Base-by-base conservation (phyloP, 768 basidiomycete species). In the Tulasnella sp. region DNA sequence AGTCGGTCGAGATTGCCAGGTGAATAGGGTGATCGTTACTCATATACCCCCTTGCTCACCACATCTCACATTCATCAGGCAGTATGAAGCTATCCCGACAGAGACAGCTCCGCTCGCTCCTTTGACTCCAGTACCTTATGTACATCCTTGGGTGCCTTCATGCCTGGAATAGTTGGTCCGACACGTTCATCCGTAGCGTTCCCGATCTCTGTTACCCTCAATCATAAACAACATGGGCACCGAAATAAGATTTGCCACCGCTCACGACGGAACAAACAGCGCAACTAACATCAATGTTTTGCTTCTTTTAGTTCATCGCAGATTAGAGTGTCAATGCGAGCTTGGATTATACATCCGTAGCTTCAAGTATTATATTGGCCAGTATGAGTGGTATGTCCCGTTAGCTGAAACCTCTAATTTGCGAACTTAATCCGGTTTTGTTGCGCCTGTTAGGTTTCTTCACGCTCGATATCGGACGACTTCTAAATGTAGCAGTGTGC, bases 271-370 rank as follows among this genome's bases (percentile, higher is more conserved):
- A 62, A 39, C 80, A 95, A 66, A 98, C 95, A 0, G 79, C 81
- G 5, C 65, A 73, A 33, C 71, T 99, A 10, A 87, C 93, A 3
- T 68, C 77, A 4, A 65, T 72, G 45, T 98, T 96, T 65, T 89
- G 83, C 63, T 72, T 86, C 53, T 69, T 93, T 31, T 99, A 92
- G 89, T 95, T 99, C 60, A 69, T 79, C 32, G 93, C 93, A 10
- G 96, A 98, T 61, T 98, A 90, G 88, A 65, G 79, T 9, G 68
- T 93, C 27, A 95, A 92, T 62, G 81, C 80, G 1, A 72, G 84
- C 16, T 71, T 98, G 39, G 79, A 76, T 27, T 84, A 81, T 62
- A 98, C 93, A 1, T 89, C 81, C 59, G 92, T 96, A n/a, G 87
- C 88, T 2, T 93, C 89, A 63, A 78, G 87, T 16, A 95, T 91